Conservation (phyloP, 352 stramenopile species). For the Chrysophaeum taylorii region DNA sequence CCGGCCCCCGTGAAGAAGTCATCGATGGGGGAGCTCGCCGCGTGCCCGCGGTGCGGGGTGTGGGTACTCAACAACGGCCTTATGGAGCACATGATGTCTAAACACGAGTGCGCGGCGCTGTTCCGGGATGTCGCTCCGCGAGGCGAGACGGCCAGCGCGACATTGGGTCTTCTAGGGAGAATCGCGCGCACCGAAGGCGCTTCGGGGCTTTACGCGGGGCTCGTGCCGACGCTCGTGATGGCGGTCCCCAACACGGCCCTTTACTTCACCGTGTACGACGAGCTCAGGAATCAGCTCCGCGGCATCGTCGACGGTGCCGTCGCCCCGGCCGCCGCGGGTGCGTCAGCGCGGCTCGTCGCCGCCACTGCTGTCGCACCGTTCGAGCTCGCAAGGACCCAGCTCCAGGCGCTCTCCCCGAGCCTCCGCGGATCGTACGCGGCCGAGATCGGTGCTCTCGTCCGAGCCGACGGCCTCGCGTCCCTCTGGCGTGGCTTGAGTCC, state of each 20-base stretch:
- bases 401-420: constrained; percentile 30
- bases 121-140: too few species aligned
- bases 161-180: constrained; percentile 7
- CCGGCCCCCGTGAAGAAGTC: neutral
- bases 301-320: constrained; percentile 36
- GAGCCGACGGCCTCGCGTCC: constrained; percentile 18
- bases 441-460: neutral
- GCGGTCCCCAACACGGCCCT: constrained; percentile 80
- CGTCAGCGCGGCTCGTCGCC: constrained; percentile 52
- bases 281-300: constrained; percentile 50
- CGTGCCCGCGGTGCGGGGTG: constrained; percentile 20
- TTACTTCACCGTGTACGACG: constrained; percentile 88
- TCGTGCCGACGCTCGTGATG: constrained; percentile 79
- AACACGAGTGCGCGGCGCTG: neutral
- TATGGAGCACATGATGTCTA: constrained; percentile 24
- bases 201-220: constrained; percentile 62
- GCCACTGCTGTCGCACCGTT: constrained; percentile 67
- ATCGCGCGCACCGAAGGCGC: constrained; percentile 66
- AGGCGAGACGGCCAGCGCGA: neutral
- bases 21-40: neutral
- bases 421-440: constrained; percentile 54
- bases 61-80: constrained; percentile 26
- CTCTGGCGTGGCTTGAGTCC: constrained; percentile 60
- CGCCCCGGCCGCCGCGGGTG: constrained; percentile 55
- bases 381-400: constrained; percentile 43